phyloP scores from a whole-genome alignment of 768 basidiomycete species.

The Boletus rufocinnamomeus region DNA sequence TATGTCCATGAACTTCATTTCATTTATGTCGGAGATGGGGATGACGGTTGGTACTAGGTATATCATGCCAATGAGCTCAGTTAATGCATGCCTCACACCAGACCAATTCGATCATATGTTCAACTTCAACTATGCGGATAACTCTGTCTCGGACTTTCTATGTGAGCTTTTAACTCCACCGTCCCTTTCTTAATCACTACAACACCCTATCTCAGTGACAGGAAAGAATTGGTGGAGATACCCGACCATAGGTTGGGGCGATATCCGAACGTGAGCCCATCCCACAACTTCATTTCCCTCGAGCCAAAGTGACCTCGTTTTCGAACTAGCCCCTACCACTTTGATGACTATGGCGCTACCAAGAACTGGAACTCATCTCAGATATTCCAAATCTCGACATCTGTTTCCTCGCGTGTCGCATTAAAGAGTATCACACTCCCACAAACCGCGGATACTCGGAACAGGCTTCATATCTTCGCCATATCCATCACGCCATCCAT shows the following conservation, averaged over 20 bases:
- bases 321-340: slow-evolving; percentile 45
- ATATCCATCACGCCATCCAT: slow-evolving; percentile 42
- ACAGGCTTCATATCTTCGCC: slow-evolving; percentile 49
- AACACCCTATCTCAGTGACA: slow-evolving; percentile 35
- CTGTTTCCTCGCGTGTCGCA: slow-evolving; percentile 42
- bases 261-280: slow-evolving; percentile 43
- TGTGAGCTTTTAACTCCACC: slow-evolving; percentile 27
- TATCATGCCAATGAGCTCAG: neutral
- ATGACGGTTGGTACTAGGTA: slow-evolving; percentile 29
- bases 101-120: slow-evolving; percentile 39
- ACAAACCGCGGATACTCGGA: slow-evolving; percentile 17
- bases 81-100: slow-evolving; percentile 8
- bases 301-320: neutral
- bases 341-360: slow-evolving; percentile 34
- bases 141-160: slow-evolving; percentile 36
- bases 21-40: slow-evolving; percentile 47
- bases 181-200: neutral
- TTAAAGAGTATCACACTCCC: slow-evolving; percentile 50
- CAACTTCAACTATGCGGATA: slow-evolving; percentile 40
- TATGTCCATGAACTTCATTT: slow-evolving; percentile 50
- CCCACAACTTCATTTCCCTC: neutral
- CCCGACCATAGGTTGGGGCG: slow-evolving; percentile 43
- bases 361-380: slow-evolving; percentile 46
- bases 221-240: slow-evolving; percentile 49
- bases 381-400: slow-evolving; percentile 47